Conservation (phyloP, 148 eudicot species). For the Camellia japonica region DNA sequence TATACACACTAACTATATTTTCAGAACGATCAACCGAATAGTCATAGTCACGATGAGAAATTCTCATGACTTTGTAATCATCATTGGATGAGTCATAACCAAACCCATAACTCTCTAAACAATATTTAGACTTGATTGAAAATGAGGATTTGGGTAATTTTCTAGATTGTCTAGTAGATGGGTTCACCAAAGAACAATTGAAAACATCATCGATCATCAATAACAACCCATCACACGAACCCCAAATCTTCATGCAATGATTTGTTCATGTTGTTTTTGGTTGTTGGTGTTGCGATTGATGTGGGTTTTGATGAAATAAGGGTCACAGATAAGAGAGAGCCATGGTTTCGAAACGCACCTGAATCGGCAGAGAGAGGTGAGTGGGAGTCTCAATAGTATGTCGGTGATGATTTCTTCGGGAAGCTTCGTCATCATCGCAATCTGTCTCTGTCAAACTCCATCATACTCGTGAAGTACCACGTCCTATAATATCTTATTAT, state of each 20-base stretch:
- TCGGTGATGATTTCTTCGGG: not conserved
- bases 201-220: not conserved
- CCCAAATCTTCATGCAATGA: not conserved
- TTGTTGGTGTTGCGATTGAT: too few relatives aligned
- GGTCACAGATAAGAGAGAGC: too few relatives aligned
- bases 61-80: not conserved
- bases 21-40: not conserved
- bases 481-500: too few relatives aligned
- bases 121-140: too few relatives aligned
- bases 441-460: too few relatives aligned
- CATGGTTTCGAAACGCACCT: not conserved
- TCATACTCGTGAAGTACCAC: too few relatives aligned
- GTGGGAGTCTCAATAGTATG: not conserved
- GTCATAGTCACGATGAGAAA: not conserved
- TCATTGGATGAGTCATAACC: not conserved
- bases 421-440: not conserved
- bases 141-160: not conserved
- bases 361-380: not conserved
- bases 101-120: not conserved
- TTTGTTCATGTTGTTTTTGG: too few relatives aligned
- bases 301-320: not conserved
- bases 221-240: not conserved
- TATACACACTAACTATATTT: too few relatives aligned
- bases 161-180: not conserved
- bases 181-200: not conserved